Evolutionary conservation across 129 eudicot genomes (phyloP).

Genomic region (Centella asiatica): DNA sequence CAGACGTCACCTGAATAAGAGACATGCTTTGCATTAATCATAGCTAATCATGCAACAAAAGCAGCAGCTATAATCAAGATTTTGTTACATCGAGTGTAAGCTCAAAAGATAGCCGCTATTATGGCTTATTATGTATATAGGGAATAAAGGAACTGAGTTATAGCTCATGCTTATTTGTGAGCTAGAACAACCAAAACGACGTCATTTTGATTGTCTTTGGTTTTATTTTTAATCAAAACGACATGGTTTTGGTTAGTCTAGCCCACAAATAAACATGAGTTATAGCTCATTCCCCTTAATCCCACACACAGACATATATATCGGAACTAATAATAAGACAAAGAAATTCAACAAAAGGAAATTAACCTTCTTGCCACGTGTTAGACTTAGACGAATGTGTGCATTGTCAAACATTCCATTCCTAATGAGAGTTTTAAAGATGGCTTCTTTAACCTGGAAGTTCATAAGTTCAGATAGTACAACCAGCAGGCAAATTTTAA

Average conservation of each 20-base stretch:
- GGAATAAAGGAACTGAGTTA: no score
- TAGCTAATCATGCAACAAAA: neutral
- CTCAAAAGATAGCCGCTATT: no score
- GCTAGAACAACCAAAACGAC: no score
- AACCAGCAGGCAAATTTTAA: neutral
- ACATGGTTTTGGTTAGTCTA: no score
- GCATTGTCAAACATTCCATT: constrained; percentile 94
- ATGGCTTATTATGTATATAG: no score
- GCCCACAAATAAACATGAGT: no score
- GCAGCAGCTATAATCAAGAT: neutral
- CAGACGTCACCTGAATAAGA: constrained; percentile 63
- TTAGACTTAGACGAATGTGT: constrained; percentile 85
- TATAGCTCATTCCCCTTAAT: no score
- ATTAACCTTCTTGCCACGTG: constrained; percentile 89
- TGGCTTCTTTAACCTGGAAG: constrained; percentile 79
- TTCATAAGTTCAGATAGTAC: neutral
- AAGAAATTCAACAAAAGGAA: neutral
- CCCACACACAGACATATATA: no score
- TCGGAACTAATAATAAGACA: no score
- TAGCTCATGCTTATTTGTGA: no score
- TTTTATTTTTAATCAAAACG: no score
- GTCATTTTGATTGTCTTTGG: no score
- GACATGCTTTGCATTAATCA: neutral
- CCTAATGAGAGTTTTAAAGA: constrained; percentile 70
- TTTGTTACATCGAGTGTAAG: neutral